Evolutionary conservation across 2,329 filamentous ascomycete genomes (phyloP), one percentile per base, ranked within the genome.

Genomic region (Lizonia empirigonia): DNA sequence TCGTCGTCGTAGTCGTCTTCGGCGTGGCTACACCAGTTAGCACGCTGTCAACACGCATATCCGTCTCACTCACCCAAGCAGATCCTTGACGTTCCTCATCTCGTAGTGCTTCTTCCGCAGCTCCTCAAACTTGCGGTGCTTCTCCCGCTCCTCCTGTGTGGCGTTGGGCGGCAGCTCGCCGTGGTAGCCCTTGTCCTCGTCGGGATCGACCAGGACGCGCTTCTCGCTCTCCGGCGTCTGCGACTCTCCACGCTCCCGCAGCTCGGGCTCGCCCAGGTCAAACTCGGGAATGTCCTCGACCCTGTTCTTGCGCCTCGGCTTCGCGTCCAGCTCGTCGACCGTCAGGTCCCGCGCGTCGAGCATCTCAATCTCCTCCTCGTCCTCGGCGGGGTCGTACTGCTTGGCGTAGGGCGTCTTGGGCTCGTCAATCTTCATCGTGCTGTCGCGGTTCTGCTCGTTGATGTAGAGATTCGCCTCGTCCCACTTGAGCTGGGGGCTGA

Each of bases 371-470:
- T 94, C 90, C 26, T 87, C 88, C 42, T 91, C 90, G 58, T 97
- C 93, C 68, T 97, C 91, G 33, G 85, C 74, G 4, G 92, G 91
- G 69, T 97, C 90, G 75, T 97, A 97, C 68, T 91, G 90, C 69
- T 88, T 89, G 27, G 91, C 94, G 72, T 93, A 99, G 4, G 94
- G 94, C 7, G 94, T 99, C 82, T 99, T 99, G 55, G 94, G 94
- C 78, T 99, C 94, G 62, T 91, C 90, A 60, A 99, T 99, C 81
- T 97, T 99, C 94, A 99, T 99, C 52, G 92, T 97, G 56, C 89
- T 88, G 53, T 87, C 91, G 75, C 90, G 92, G 76, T 97, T 91
- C 75, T 97, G 93, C 77, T 99, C 94, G 7, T 94, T 94, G 44
- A 99, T 83, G 76, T 97, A 99, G 24, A 99, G 83, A 71, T 99